A percentile compares a stretch with the other conserved stretches of the same genome.
Evolutionary conservation across 768 basidiomycete genomes (phyloP).

Genomic region (Auricularia heimuer): DNA sequence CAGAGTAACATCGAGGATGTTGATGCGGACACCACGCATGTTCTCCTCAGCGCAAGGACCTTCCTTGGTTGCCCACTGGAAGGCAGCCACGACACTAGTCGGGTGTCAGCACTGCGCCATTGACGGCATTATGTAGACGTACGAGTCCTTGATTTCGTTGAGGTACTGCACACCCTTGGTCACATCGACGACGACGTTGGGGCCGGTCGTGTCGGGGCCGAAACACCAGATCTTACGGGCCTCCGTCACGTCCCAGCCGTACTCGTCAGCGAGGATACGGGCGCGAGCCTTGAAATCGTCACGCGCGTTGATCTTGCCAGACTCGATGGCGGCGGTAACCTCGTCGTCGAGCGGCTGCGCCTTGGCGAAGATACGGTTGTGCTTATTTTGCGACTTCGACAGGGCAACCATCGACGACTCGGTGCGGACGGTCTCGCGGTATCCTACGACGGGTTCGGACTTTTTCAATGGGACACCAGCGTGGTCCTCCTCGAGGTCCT

Average conservation of each 20-base stretch:
- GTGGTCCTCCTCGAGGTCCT: constrained; percentile 99
- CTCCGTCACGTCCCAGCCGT: constrained; percentile 98
- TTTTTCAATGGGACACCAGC: constrained; percentile 98
- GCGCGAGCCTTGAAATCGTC: constrained; percentile 98
- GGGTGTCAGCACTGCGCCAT: not conserved
- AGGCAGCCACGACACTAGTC: constrained; percentile 55
- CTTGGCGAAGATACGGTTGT: constrained; percentile 95
- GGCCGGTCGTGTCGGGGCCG: constrained; percentile 95
- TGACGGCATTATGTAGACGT: constrained; percentile 24
- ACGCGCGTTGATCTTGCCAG: constrained; percentile 73
- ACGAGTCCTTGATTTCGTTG: constrained; percentile 99
- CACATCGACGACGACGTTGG: constrained; percentile 94
- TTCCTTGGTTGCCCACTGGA: constrained; percentile 99
- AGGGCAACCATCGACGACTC: constrained; percentile 94
- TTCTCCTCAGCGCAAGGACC: constrained; percentile 94
- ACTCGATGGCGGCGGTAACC: constrained; percentile 85
- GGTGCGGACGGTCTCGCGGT: constrained; percentile 93
- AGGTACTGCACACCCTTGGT: constrained; percentile 99
- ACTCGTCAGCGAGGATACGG: constrained; percentile 90
- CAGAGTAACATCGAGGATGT: constrained; percentile 91
- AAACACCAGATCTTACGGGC: constrained; percentile 99
- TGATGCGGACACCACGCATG: constrained; percentile 97
- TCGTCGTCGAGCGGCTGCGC: constrained; percentile 92
- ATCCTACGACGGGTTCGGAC: constrained; percentile 94
- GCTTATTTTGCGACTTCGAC: constrained; percentile 99